phyloP scores from a whole-genome alignment of 495 filamentous ascomycete genomes.

The Pyronema domesticum region DNA sequence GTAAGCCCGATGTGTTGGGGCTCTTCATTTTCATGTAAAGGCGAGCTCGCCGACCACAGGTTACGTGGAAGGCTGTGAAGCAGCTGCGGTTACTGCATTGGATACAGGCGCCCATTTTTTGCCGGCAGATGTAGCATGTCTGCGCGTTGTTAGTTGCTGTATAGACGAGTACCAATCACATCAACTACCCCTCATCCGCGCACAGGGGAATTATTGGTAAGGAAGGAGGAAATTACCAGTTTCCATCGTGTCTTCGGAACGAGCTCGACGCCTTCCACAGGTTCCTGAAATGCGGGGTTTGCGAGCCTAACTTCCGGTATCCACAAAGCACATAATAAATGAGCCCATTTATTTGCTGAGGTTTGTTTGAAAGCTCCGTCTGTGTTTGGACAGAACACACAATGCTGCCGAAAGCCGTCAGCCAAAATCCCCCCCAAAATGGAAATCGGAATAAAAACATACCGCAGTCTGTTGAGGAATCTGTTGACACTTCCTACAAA shows the following conservation, averaged over 20 bases:
- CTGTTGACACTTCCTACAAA: conserved; percentile 90
- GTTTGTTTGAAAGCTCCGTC: conserved; percentile 98
- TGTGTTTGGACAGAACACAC: conserved; percentile 94
- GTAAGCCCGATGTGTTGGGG: conserved; percentile 55
- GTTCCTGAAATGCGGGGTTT: conserved; percentile 96
- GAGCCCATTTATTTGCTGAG: conserved; percentile 83
- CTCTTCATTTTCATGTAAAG: conserved; percentile 96
- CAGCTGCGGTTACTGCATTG: conserved; percentile 97
- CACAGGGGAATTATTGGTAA: too few relatives aligned
- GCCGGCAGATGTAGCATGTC: conserved; percentile 89
- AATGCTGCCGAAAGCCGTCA: conserved; percentile 37
- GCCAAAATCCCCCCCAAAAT: background rate
- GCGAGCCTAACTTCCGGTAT: conserved; percentile 90
- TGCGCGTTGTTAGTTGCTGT: background rate
- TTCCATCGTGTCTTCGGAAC: conserved; percentile 89
- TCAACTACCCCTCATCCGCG: too few relatives aligned
- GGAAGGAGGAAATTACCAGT: conserved; percentile 28
- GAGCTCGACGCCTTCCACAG: conserved; percentile 92
- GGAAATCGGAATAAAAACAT: conserved; percentile 26
- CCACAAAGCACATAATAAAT: conserved; percentile 94
- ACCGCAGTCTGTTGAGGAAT: conserved; percentile 79
- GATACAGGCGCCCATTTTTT: conserved; percentile 94
- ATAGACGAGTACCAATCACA: conserved; percentile 7
- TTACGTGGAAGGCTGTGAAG: conserved; percentile 96
- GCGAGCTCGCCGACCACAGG: conserved; percentile 72